These are phyloP conservation scores for Paecilomyces variotii DNA, from an alignment of 2,329 filamentous ascomycete genomes.

Conservation along the genomic window DNA sequence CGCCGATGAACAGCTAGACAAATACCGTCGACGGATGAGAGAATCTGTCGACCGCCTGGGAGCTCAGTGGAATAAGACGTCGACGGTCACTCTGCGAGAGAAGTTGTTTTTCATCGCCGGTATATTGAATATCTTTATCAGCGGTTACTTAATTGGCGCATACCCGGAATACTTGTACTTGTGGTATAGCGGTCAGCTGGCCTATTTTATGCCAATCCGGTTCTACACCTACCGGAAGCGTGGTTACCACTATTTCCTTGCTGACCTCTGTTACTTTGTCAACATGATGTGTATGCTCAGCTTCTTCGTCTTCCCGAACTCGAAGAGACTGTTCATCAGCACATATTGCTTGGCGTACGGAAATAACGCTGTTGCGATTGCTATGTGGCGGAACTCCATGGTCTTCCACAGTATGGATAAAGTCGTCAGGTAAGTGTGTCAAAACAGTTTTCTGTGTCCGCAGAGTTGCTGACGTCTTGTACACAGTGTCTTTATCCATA, in stretches of 20 bases:
- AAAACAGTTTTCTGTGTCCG: not conserved
- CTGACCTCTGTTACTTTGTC: constrained; percentile 97
- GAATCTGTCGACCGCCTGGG: constrained; percentile 80
- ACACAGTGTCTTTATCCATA: constrained; percentile 85
- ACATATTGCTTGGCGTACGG: constrained; percentile 89
- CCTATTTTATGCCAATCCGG: constrained; percentile 96
- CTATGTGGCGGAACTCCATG: constrained; percentile 98
- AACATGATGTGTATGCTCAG: constrained; percentile 75
- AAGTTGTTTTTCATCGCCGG: constrained; percentile 95
- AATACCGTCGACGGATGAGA: constrained; percentile 82
- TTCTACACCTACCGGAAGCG: constrained; percentile 84
- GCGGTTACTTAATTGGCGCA: constrained; percentile 84
- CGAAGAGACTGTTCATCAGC: constrained; percentile 84
- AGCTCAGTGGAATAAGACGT: constrained; percentile 79
- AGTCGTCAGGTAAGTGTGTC: constrained; percentile 61
- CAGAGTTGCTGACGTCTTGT: constrained; percentile 2
- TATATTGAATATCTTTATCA: constrained; percentile 95
- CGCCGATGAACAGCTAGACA: constrained; percentile 85
- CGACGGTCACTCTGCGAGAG: constrained; percentile 79
- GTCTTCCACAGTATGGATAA: constrained; percentile 99
- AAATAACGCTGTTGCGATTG: constrained; percentile 95
- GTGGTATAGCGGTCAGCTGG: constrained; percentile 82
- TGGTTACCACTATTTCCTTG: constrained; percentile 94
- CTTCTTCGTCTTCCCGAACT: constrained; percentile 84
- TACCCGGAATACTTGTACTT: constrained; percentile 78